Evolutionary conservation across 208 protist species (phyloP), one percentile per base, ranked within the genome.

Genomic region (Crithidia expoeki): DNA sequence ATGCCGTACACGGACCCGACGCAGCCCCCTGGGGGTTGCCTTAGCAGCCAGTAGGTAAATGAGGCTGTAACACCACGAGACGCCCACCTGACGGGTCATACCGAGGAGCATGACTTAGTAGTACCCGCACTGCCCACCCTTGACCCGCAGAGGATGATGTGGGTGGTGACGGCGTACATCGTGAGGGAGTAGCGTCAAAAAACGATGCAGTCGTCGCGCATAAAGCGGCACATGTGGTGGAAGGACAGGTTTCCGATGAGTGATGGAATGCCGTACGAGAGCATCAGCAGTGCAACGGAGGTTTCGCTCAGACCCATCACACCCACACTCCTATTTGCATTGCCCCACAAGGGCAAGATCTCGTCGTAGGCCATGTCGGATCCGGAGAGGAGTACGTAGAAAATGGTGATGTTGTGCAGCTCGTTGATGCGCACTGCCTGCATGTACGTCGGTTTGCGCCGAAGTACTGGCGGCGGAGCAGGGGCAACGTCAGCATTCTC

Each of bases 341-440:
- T 85, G 17, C 65, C 69, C 86, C 86, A 92, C 38, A 92, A 69
- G n/a, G 86, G 86, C 19, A 92, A 28, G 42, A 84, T 65, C 56
- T 89, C 81, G n/a, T 46, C 67, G 46, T 73, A 86, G n/a, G 72
- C 59, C 74, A 88, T 85, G 60, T 93, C 88, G 0, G 82, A 65
- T 3, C 52, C 76, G 33, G 61, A 34, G 2, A 93, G 19, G 1
- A 87, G 33, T 77, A 90, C 81, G 74, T 84, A 90, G 23, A 90
- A 65, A 21, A 89, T 72, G 7, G 76, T 76, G 21, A 88, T 68
- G 50, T 76, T 65, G 27, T 84, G 71, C 16, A 80, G 85, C 4
- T 30, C 70, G 2, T 66, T 53, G 36, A 72, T 64, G n/a, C 21
- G 14, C 44, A 84, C 78, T 4, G 82, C 76, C 51, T 89, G 68